Percentiles rank a stretch among this genome's conserved stretches.
phyloP scores from a whole-genome alignment of 2,329 filamentous ascomycete genomes.

The Xylariaceae sp. region DNA sequence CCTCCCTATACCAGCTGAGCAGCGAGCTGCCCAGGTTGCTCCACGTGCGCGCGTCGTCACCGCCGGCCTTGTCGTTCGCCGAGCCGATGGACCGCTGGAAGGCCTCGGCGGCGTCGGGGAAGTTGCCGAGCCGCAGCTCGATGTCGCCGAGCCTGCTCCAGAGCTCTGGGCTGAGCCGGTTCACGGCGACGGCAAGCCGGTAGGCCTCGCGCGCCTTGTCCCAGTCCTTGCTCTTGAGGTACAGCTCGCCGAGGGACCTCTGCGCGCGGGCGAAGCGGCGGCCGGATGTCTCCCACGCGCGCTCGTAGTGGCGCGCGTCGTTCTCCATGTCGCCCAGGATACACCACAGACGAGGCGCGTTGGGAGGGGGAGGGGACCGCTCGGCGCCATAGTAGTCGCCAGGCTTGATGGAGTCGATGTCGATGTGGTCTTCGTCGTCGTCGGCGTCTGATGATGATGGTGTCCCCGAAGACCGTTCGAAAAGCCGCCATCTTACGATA shows the following conservation, averaged over 20 bases:
- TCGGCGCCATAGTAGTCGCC: conserved; percentile 57
- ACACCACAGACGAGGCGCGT: conserved; percentile 84
- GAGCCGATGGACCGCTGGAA: conserved; percentile 75
- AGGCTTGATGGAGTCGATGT: conserved; percentile 51
- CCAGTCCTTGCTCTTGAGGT: conserved; percentile 62
- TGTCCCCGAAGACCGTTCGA: conserved; percentile 54
- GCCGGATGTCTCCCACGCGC: conserved; percentile 82
- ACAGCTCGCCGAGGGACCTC: conserved; percentile 75
- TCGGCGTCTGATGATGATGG: conserved; percentile 35
- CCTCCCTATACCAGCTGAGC: conserved; percentile 59
- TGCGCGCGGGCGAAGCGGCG: conserved; percentile 81
- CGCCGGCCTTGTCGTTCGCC: conserved; percentile 58
- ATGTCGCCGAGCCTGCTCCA: conserved; percentile 93
- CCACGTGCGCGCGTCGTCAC: conserved; percentile 88
- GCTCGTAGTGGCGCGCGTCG: conserved; percentile 68
- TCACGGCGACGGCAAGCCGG: conserved; percentile 67
- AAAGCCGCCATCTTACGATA: conserved; percentile 74
- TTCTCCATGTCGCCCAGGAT: conserved; percentile 87
- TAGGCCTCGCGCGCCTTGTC: conserved; percentile 72
- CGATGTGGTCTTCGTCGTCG: conserved; percentile 48
- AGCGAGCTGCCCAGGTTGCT: conserved; percentile 87
- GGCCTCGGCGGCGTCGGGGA: conserved; percentile 72
- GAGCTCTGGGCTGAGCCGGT: conserved; percentile 72
- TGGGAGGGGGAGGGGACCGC: conserved; percentile 64
- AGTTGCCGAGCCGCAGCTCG: conserved; percentile 69